Evolutionary conservation across 2,329 filamentous ascomycete species (phyloP).

Genomic region (Beauveria sp.): DNA sequence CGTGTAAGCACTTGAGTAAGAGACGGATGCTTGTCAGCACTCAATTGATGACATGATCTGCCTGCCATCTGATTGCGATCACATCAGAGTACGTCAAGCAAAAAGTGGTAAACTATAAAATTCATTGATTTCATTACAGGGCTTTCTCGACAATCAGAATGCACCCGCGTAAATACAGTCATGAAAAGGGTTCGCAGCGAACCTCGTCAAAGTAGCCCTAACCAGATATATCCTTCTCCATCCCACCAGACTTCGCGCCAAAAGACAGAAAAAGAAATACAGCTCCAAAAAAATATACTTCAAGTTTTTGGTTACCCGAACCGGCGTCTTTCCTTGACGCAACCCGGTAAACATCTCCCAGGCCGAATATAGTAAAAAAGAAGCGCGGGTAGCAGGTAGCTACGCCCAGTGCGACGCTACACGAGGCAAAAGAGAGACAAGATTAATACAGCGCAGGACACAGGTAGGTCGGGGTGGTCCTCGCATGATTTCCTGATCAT

Average conservation of each 20-base stretch:
- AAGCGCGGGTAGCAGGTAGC: neutral
- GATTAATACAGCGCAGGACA: neutral
- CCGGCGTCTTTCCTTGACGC: neutral
- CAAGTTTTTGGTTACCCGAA: neutral
- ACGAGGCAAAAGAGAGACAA: neutral
- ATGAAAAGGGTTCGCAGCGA: slow-evolving; percentile 9
- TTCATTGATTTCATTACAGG: slow-evolving; percentile 25
- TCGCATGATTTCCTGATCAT: neutral
- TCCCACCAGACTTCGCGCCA: slow-evolving; percentile 4
- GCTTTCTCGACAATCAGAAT: slow-evolving; percentile 14
- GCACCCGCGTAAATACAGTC: slow-evolving; percentile 19
- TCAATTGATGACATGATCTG: no score
- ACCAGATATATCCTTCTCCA: slow-evolving; percentile 8
- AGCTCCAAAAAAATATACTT: neutral
- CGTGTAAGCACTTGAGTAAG: no score
- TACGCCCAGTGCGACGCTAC: neutral
- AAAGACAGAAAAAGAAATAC: neutral
- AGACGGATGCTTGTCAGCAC: neutral
- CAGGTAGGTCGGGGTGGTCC: neutral
- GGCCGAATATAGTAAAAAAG: neutral
- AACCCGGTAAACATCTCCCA: neutral
- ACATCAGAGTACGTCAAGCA: no score
- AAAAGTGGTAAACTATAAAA: slow-evolving; percentile 10
- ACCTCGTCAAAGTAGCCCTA: slow-evolving; percentile 1
- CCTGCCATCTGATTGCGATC: no score